Base-by-base conservation (phyloP, 371 early-diverging fungal genomes). In the Mortierella sp. region DNA sequence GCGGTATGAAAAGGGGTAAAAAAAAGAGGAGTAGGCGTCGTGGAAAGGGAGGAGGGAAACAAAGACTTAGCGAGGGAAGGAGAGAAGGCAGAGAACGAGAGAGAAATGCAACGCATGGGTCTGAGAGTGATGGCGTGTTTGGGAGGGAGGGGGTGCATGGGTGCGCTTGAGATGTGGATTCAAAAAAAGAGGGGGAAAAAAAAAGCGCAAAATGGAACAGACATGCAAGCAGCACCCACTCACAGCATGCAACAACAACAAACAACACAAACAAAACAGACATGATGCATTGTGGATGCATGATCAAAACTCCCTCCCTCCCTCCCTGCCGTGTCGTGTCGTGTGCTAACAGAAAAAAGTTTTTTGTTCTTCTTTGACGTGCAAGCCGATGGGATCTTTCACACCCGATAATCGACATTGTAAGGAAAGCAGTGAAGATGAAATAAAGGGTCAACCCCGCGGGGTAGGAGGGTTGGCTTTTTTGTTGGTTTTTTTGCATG, bases 101-200 rank as follows among this genome's bases (percentile, higher is more conserved):
- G 59, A 28, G 59, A 34, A 61, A 59, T 46, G 46, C 46, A n/a
- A 46, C 46, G 46, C 46, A 46, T 61, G 64, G 64, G 64, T 34
- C 64, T 61, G 34, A 34, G 64, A 61, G 34, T 61, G 28, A 61
- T 61, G 64, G 64, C 34, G 37, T 34, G 64, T 61, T 59, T 59
- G 57, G 10, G 57, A 13, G 28, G 16, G 31, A 11, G 19, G 21
- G 13, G 26, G 34, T 8, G 64, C n/a, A n/a, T 19, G 64, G 34
- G 34, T 19, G 64, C 21, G 64, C 64, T 14, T 19, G 31, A 19
- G 37, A 34, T 6, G 26, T 57, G 28, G 24, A 14, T 21, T 21
- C 24, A 51, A 51, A 51, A 14, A 51, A 19, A 57, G 46, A 46
- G 13, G 46, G 44, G 44, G 9, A 9, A 9, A 43, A 43, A 43